Base-by-base conservation (phyloP, 2,329 filamentous ascomycete species). In the Orbilia blumenaviensis region DNA sequence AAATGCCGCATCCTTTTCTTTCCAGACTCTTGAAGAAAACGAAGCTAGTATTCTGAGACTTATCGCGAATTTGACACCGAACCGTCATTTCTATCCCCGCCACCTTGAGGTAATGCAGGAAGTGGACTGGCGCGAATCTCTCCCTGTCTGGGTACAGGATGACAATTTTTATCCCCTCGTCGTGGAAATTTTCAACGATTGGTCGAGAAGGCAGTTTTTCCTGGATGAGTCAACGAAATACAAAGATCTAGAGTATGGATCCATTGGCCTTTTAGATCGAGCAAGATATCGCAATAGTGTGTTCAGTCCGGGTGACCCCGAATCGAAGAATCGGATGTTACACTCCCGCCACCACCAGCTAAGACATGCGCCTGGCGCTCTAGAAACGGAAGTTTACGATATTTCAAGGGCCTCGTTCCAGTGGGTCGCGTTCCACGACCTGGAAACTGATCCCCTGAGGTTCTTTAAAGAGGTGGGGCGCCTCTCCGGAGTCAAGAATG, bases 1-100 rank as follows among this genome's bases (percentile, higher is more conserved):
- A 0, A 87, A 85, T 0, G 86, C 86, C 0, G 82, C 86, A 0
- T 81, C 88, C 0, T 79, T 81, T 16, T 89, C 88, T 0, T 86
- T 86, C 52, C 80, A 82, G 1, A 48, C 77, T 0, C 81, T 89
- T 0, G 79, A 80, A 1, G 21, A 66, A 0, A 81, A 82, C 0
- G 82, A 86, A 3, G 58, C 83, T 0, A 38, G 78, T 0, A 66
- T 85, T 0, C 79, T 88, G 0, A 2, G 38, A 0, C 8, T 79
- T 0, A 83, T 88, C 27, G 82, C 84, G 0, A 14, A 56, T 0
- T 79, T 88, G 0, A 84, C 84, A 0, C 86, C 87, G 0, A 7
- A 8, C 0, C 80, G 86, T 0, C 4, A 21, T 0, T 88, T 83
- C 66, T 88, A 88, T 66, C 86, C 86, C 0, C 0, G 5, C 0